Conservation (phyloP, 1,284 basidiomycete species). For the Tilletia horrida region DNA sequence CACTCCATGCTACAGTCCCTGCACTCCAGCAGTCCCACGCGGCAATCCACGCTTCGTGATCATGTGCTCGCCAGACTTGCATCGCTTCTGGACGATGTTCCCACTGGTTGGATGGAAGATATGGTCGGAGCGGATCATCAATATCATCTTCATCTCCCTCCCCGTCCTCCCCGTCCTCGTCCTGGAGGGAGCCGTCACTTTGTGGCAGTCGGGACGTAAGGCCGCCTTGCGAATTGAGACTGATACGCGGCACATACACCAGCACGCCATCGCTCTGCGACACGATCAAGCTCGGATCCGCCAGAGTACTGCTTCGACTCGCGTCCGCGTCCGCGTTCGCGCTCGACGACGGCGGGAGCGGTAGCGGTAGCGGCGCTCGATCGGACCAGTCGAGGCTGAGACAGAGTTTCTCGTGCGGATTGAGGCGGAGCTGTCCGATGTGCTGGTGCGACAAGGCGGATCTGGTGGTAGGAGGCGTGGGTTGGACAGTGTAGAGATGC, state of each 20-base stretch:
- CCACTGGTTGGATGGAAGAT: neutral
- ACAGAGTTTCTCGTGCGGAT: slow-evolving; percentile 39
- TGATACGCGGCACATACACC: slow-evolving; percentile 36
- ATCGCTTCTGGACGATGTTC: slow-evolving; percentile 29
- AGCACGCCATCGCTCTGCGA: slow-evolving; percentile 53
- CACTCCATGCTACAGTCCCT: slow-evolving; percentile 69
- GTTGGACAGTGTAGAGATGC: slow-evolving; percentile 6
- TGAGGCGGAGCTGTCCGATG: slow-evolving; percentile 26
- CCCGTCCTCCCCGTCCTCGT: slow-evolving; percentile 15
- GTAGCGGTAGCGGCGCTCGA: slow-evolving; percentile 17
- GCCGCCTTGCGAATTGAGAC: neutral
- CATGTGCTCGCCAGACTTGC: slow-evolving; percentile 76
- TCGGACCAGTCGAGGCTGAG: slow-evolving; percentile 53
- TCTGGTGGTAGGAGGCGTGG: neutral
- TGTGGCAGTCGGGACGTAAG: too few species aligned
- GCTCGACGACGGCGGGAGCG: too few species aligned
- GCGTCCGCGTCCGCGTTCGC: too few species aligned
- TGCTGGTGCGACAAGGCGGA: neutral
- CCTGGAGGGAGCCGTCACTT: neutral
- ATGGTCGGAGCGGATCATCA: slow-evolving; percentile 21
- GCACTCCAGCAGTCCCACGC: slow-evolving; percentile 77
- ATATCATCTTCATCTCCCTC: slow-evolving; percentile 26
- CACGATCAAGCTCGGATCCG: slow-evolving; percentile 38
- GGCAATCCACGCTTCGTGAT: slow-evolving; percentile 89
- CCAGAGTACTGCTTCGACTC: too few species aligned